Evolutionary conservation across 768 basidiomycete genomes (phyloP).

Genomic region (Xerocomellus dryophilus): DNA sequence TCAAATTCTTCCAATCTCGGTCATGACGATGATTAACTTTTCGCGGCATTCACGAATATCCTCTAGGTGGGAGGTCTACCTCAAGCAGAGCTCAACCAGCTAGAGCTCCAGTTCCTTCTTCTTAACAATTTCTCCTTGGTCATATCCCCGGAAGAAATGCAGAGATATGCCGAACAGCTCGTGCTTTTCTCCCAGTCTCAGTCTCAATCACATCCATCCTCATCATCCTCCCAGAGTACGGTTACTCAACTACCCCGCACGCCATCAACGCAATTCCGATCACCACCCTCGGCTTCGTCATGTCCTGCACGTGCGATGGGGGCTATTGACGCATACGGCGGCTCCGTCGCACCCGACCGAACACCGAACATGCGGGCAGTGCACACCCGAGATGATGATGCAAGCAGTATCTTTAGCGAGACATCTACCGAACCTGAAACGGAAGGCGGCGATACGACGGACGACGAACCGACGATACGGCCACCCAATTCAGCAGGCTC

Average conservation of each 20-base stretch:
- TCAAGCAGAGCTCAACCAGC: conserved; percentile 86
- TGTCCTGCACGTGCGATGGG: conserved; percentile 51
- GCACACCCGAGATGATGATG: conserved; percentile 29
- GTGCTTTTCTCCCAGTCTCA: conserved; percentile 59
- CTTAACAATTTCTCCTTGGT: conserved; percentile 93
- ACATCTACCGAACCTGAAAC: conserved; percentile 48
- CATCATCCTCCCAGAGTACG: conserved; percentile 25
- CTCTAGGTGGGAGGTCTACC: conserved; percentile 92
- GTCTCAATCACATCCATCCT: conserved; percentile 36
- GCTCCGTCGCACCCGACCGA: conserved; percentile 35
- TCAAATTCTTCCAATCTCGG: conserved; percentile 9
- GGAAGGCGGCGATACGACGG: conserved; percentile 60
- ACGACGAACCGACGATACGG: conserved; percentile 81
- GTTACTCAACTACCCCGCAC: conserved; percentile 18
- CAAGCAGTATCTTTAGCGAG: conserved; percentile 36
- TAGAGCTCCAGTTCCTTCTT: conserved; percentile 95
- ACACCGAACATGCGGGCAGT: conserved; percentile 26
- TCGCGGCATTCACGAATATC: background rate
- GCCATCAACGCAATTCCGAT: conserved; percentile 21
- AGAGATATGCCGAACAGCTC: conserved; percentile 89
- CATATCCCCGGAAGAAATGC: conserved; percentile 88
- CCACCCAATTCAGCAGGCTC: conserved; percentile 43
- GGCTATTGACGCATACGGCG: conserved; percentile 52
- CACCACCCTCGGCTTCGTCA: conserved; percentile 17
- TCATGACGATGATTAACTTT: background rate